Evolutionary conservation across 2,329 filamentous ascomycete genomes (phyloP), one percentile per base, ranked within the genome.

Genomic region (Xylaria sp.): DNA sequence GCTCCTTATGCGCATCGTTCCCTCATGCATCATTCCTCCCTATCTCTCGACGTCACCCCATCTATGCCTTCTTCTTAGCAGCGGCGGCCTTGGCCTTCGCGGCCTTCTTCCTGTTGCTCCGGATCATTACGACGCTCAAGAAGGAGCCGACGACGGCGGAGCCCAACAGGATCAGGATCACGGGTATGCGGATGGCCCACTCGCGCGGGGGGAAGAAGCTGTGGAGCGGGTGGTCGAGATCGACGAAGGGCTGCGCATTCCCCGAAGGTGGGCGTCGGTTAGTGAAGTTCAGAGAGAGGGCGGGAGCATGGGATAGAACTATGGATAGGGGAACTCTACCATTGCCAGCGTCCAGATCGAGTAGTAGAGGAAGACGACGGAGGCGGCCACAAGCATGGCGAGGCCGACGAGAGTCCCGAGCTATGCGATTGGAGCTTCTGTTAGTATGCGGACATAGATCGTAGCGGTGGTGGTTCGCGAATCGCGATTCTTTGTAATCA

Each of bases 111-210:
- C 90, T 86, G 84, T 97, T 97, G 85, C 94, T 98, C 77, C 92
- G 88, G 81, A 99, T 98, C 95, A 99, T 99, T 74, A 99, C 94
- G 75, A 97, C 89, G 72, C 91, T 90, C 70, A 99, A 85, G 83
- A 99, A 99, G 63, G 92, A 96, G 67, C 95, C 95, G 64, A 99
- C 94, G 62, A 99, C 93, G 62, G 95, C 93, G 63, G 90, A 93
- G 67, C 90, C 93, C 68, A 99, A 84, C 47, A 99, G 88, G 66
- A 97, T 90, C 70, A 99, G 88, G 76, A 99, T 97, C 72, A 99
- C 94, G 70, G 95, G 95, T 74, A 99, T 95, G 77, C 95, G 93
- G 76, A 99, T 97, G 63, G 95, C 95, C 95, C 95, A 99, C 76
- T 97, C 93, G 77, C 95, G 93, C 47, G 94, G 94, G 65, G 92